Conservation (phyloP, 139 green algal genomes). For the Astrephomene gubernaculifera region DNA sequence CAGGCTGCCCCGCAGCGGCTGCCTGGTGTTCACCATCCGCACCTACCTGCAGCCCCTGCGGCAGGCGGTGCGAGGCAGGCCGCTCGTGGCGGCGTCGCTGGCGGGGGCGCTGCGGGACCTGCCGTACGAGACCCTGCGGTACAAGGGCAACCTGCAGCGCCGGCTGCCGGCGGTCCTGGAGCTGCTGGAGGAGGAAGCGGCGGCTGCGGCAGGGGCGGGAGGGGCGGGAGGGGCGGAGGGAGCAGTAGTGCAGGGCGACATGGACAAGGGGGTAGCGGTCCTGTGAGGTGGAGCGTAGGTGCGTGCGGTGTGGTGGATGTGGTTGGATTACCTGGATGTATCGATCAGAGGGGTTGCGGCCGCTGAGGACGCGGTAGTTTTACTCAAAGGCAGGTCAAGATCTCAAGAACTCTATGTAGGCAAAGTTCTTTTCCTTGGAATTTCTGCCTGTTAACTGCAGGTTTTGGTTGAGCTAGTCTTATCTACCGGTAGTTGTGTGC, state of each 20-base stretch:
- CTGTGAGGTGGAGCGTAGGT: no score
- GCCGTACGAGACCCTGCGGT: conserved; percentile 27
- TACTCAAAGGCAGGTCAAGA: no score
- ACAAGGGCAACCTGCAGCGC: conserved; percentile 19
- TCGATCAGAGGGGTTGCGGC: no score
- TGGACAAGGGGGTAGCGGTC: no score
- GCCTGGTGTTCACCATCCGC: conserved; percentile 32
- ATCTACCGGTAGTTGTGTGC: no score
- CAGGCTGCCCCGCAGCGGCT: conserved; percentile 7
- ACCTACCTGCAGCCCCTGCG: conserved; percentile 2
- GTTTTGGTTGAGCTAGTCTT: no score
- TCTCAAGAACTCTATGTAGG: no score
- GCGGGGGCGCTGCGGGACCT: conserved; percentile 25
- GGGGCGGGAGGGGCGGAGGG: background rate
- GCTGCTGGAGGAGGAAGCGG: conserved; percentile 4
- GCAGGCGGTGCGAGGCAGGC: background rate
- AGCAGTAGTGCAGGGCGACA: background rate
- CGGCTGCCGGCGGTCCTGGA: conserved; percentile 26
- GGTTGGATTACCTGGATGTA: no score
- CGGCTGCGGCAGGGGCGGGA: background rate
- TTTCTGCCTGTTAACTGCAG: no score
- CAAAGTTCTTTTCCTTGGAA: no score
- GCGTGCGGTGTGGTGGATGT: no score
- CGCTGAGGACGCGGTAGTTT: no score
- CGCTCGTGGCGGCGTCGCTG: conserved; percentile 21